Percentiles rank a stretch among this genome's conserved stretches.
phyloP scores from a whole-genome alignment of 495 filamentous ascomycete species.

The Annulohypoxylon stygium region DNA sequence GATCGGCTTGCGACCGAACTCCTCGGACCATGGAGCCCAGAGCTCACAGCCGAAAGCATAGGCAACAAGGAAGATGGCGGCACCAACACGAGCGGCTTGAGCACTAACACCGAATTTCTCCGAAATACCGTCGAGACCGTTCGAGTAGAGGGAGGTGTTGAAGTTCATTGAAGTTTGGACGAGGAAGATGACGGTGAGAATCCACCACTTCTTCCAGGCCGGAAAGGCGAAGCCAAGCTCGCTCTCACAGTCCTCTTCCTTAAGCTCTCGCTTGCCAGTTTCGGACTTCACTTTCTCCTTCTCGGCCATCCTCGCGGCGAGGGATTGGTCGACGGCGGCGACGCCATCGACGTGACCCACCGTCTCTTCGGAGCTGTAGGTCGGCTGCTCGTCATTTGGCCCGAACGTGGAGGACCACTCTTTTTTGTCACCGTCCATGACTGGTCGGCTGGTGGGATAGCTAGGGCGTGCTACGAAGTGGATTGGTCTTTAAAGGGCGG shows the following conservation, averaged over 20 bases:
- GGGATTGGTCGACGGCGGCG: slow-evolving; percentile 23
- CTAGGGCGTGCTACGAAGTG: neutral
- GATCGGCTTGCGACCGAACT: slow-evolving; percentile 80
- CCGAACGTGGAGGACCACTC: slow-evolving; percentile 42
- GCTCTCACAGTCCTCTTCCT: slow-evolving; percentile 72
- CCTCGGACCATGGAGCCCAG: slow-evolving; percentile 86
- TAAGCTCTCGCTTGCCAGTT: slow-evolving; percentile 67
- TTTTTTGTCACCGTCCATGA: slow-evolving; percentile 41
- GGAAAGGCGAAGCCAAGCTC: slow-evolving; percentile 75
- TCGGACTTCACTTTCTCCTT: slow-evolving; percentile 43
- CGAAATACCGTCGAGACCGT: slow-evolving; percentile 71
- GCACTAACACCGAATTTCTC: slow-evolving; percentile 72
- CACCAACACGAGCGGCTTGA: slow-evolving; percentile 74
- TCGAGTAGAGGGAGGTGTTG: slow-evolving; percentile 80
- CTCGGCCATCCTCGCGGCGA: slow-evolving; percentile 35
- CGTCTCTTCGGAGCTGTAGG: slow-evolving; percentile 47
- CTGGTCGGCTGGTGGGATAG: slow-evolving; percentile 5
- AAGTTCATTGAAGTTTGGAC: slow-evolving; percentile 90
- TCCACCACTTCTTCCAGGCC: slow-evolving; percentile 79
- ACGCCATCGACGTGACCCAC: slow-evolving; percentile 38
- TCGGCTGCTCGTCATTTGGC: slow-evolving; percentile 38
- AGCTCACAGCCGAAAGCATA: slow-evolving; percentile 87
- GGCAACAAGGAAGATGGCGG: slow-evolving; percentile 76
- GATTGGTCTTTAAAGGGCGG: neutral
- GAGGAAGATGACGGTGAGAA: slow-evolving; percentile 78